Conservation (phyloP, 2,329 filamentous ascomycete species). For the Fusarium sp. region DNA sequence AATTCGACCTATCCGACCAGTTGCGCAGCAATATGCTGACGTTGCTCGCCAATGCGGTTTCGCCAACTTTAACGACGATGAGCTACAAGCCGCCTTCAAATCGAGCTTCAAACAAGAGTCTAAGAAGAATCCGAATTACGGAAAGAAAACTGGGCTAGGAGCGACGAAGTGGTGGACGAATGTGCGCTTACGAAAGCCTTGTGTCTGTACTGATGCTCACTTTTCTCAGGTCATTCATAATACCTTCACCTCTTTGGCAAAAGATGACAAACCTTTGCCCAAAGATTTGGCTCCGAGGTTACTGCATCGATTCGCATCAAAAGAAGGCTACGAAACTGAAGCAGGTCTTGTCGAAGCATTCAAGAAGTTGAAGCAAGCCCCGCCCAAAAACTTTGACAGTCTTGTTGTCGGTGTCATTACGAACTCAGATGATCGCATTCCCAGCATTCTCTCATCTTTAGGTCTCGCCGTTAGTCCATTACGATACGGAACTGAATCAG, state of each 20-base stretch:
- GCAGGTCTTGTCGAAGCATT: constrained; percentile 2
- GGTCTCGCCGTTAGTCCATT: constrained; percentile 34
- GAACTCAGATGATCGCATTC: constrained; percentile 41
- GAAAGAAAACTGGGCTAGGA: constrained; percentile 33
- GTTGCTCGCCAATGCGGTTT: constrained; percentile 38
- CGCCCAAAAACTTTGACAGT: constrained; percentile 3
- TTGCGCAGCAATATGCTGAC: constrained; percentile 33
- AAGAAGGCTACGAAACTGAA: constrained; percentile 29
- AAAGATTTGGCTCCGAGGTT: constrained; percentile 31
- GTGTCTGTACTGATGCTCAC: background rate
- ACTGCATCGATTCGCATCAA: constrained; percentile 27
- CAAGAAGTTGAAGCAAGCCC: background rate
- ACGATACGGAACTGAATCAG: constrained; percentile 1
- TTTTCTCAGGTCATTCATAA: constrained; percentile 30
- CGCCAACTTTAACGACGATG: constrained; percentile 23
- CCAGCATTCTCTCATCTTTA: constrained; percentile 34
- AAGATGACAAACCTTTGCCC: constrained; percentile 3
- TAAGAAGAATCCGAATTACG: constrained; percentile 34
- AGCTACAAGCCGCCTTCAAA: constrained; percentile 31
- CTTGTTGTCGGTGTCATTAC: constrained; percentile 38
- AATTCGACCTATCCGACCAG: constrained; percentile 24
- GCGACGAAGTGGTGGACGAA: constrained; percentile 43
- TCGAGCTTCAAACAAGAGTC: constrained; percentile 30
- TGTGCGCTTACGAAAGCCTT: background rate
- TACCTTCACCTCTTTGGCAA: constrained; percentile 29